A percentile compares a stretch with the other conserved stretches of the same genome.
phyloP scores from a whole-genome alignment of 2,329 filamentous ascomycete genomes.

The Calonectria hawksworthii region DNA sequence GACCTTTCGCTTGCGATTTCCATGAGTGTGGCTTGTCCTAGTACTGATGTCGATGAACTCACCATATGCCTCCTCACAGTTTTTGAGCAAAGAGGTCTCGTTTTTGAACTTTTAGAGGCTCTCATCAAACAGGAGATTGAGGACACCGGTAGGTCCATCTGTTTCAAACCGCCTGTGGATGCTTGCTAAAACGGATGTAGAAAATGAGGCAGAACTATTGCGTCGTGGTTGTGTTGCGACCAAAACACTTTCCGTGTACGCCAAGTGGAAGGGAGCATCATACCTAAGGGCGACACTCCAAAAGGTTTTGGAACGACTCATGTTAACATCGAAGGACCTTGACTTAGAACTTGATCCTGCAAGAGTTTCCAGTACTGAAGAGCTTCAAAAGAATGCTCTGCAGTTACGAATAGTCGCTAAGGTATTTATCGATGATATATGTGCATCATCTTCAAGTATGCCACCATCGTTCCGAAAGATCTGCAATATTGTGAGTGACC shows the following conservation, averaged over 20 bases:
- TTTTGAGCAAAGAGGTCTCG: constrained; percentile 76
- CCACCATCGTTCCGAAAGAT: constrained; percentile 76
- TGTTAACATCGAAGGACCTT: constrained; percentile 76
- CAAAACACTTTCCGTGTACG: constrained; percentile 79
- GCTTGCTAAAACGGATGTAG: constrained; percentile 50
- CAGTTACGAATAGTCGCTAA: constrained; percentile 77
- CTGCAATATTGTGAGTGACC: constrained; percentile 71
- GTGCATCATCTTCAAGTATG: constrained; percentile 72
- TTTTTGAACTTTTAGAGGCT: constrained; percentile 74
- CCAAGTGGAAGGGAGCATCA: constrained; percentile 77
- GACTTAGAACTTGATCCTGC: constrained; percentile 78
- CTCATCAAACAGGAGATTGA: constrained; percentile 78
- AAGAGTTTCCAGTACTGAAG: constrained; percentile 70
- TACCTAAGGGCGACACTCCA: constrained; percentile 76
- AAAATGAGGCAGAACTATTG: constrained; percentile 77
- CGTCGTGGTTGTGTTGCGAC: constrained; percentile 79
- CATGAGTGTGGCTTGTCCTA: constrained; percentile 76
- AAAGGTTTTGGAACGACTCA: constrained; percentile 75
- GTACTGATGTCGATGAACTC: constrained; percentile 77
- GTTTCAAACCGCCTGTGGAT: not conserved
- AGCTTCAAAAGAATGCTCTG: constrained; percentile 75
- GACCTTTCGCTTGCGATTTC: constrained; percentile 74
- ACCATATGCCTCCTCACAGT: constrained; percentile 77
- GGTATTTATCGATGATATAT: constrained; percentile 80
- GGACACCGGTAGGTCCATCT: constrained; percentile 66